Percentiles rank a stretch among this genome's conserved stretches.
These are phyloP conservation scores for Debaryomyces coudertii DNA, from an alignment of 1,139 yeast genomes.

Conservation along the genomic window DNA sequence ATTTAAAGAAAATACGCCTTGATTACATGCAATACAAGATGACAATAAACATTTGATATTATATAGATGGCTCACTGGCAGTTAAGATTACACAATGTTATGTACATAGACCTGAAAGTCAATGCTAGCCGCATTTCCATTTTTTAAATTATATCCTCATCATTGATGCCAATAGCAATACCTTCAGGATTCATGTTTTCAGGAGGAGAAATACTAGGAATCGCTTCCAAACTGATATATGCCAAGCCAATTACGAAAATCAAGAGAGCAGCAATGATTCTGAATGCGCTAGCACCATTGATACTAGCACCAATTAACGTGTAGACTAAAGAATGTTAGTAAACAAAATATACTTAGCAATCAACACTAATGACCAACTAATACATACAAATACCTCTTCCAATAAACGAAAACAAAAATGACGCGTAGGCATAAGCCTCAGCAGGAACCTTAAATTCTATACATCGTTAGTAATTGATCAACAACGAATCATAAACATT, in stretches of 20 bases:
- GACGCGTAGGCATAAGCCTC: slow-evolving; percentile 74
- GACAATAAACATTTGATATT: background rate
- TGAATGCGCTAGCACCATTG: slow-evolving; percentile 59
- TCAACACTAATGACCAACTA: background rate
- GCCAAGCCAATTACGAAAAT: slow-evolving; percentile 61
- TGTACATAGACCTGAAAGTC: background rate
- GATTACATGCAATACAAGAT: background rate
- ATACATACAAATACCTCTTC: slow-evolving; percentile 71
- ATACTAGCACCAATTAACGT: slow-evolving; percentile 66
- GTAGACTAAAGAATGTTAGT: slow-evolving; percentile 49
- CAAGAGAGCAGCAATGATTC: slow-evolving; percentile 57
- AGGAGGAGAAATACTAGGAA: slow-evolving; percentile 73
- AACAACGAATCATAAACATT: background rate
- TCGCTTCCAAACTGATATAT: slow-evolving; percentile 64
- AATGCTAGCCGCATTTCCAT: background rate
- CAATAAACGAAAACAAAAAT: slow-evolving; percentile 79
- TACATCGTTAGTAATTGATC: slow-evolving; percentile 18
- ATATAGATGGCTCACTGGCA: background rate
- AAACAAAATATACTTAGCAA: background rate
- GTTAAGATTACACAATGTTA: background rate
- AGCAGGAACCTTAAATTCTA: slow-evolving; percentile 68
- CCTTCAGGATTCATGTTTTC: slow-evolving; percentile 69
- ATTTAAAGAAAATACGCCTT: background rate
- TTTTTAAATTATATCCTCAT: slow-evolving; percentile 42
- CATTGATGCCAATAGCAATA: slow-evolving; percentile 45